phyloP scores from a whole-genome alignment of 2,329 filamentous ascomycete genomes.

The Fusarium sterilihyphosum region DNA sequence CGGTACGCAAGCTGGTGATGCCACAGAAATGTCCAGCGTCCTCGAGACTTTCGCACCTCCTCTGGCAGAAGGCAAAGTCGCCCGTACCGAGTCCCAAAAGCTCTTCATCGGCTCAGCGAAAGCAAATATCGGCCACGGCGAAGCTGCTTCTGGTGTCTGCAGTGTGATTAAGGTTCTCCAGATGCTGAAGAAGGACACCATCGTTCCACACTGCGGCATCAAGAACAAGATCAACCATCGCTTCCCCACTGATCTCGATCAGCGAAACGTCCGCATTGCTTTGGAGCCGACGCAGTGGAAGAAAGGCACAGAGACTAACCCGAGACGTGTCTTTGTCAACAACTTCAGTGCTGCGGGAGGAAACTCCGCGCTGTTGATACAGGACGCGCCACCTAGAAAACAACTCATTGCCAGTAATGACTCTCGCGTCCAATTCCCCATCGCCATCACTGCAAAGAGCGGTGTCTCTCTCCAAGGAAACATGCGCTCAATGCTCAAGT shows the following conservation, averaged over 20 bases:
- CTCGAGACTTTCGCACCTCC: conserved; percentile 62
- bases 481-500: conserved; percentile 14
- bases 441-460: conserved; percentile 17
- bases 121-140: conserved; percentile 72
- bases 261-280: conserved; percentile 62
- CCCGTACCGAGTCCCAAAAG: conserved; percentile 9
- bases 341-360: conserved; percentile 78
- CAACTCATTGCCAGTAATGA: conserved; percentile 54
- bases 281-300: conserved; percentile 61
- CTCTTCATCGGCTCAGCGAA: conserved; percentile 72
- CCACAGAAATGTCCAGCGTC: conserved; percentile 84
- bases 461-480: conserved; percentile 23
- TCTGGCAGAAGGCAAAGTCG: not conserved
- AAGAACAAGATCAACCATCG: conserved; percentile 57
- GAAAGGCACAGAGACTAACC: conserved; percentile 49
- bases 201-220: conserved; percentile 65
- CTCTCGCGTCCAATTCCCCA: conserved; percentile 23
- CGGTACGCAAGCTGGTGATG: conserved; percentile 76
- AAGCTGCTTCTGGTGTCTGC: conserved; percentile 67
- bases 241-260: conserved; percentile 54
- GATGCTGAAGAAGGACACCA: conserved; percentile 58
- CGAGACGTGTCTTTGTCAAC: conserved; percentile 66
- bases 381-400: conserved; percentile 56
- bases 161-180: conserved; percentile 65
- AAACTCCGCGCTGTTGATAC: conserved; percentile 73